These are phyloP conservation scores for Lichina pygmaea DNA, from an alignment of 495 filamentous ascomycete genomes.

Conservation along the genomic window DNA sequence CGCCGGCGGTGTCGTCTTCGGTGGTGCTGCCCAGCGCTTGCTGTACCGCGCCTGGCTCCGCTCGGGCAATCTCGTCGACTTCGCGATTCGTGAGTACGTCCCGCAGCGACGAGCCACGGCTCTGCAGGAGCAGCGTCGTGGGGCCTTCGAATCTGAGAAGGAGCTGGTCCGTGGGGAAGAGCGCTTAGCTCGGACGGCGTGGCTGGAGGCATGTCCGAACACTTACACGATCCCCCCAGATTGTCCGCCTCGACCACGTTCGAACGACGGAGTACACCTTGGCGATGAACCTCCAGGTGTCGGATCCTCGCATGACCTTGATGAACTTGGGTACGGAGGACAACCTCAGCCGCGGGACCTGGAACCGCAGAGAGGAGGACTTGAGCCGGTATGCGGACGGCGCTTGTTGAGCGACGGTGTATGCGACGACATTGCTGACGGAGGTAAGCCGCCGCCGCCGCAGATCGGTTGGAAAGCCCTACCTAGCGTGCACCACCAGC, in stretches of 20 bases:
- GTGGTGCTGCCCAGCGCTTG: conserved; percentile 14
- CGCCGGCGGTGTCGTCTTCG: not conserved
- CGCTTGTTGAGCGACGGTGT: conserved; percentile 42
- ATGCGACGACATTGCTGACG: conserved; percentile 61
- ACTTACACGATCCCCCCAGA: conserved; percentile 75
- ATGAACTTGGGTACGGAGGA: conserved; percentile 43
- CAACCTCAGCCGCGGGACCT: conserved; percentile 36
- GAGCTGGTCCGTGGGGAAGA: conserved; percentile 19
- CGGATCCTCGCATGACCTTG: conserved; percentile 33
- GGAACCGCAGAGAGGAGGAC: conserved; percentile 46
- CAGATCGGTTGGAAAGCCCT: conserved; percentile 1
- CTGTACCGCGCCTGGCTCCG: conserved; percentile 28
- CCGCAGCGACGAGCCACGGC: conserved; percentile 41
- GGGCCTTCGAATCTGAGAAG: conserved; percentile 80
- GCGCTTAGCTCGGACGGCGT: not conserved
- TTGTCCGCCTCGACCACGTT: conserved; percentile 46
- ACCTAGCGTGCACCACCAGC: conserved; percentile 63
- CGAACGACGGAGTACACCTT: conserved; percentile 32
- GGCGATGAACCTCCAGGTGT: conserved; percentile 39
- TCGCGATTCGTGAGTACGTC: conserved; percentile 52
- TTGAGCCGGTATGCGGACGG: conserved; percentile 68
- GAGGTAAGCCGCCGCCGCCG: not conserved
- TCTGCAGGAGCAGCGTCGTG: conserved; percentile 60
- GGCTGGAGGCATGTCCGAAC: not conserved
- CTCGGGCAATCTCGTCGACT: conserved; percentile 63